A percentile compares a stretch with the other conserved stretches of the same genome.
phyloP scores from a whole-genome alignment of 2,329 filamentous ascomycete species.

The Epichloe festucae region DNA sequence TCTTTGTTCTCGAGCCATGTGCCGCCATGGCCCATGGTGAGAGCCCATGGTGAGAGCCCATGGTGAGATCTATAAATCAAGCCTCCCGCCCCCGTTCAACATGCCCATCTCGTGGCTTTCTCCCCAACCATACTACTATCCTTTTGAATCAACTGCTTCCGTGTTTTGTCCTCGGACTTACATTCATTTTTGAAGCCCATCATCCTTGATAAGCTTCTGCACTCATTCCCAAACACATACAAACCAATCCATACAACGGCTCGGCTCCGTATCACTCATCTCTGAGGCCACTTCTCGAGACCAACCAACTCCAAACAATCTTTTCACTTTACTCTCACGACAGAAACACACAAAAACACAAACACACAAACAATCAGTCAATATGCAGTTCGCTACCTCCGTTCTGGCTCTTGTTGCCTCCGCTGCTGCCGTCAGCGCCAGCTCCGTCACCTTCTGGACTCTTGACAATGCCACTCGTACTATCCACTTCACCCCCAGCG shows the following conservation, averaged over 20 bases:
- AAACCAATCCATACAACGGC: background rate
- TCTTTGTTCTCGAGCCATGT: background rate
- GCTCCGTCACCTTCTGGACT: conserved; percentile 45
- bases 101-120: background rate
- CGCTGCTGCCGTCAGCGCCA: conserved; percentile 29
- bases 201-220: conserved; percentile 2
- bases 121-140: background rate
- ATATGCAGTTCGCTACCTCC: conserved; percentile 40
- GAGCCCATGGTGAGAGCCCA: background rate
- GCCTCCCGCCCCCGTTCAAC: background rate
- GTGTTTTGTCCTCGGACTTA: conserved; percentile 5
- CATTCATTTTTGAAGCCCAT: conserved; percentile 18
- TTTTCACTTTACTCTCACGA: conserved; percentile 3
- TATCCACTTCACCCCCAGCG: conserved; percentile 36
- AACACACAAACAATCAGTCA: conserved; percentile 16
- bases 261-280: background rate
- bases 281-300: background rate
- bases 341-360: background rate
- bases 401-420: conserved; percentile 30
- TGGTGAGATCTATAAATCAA: conserved; percentile 2
- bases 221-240: conserved; percentile 1
- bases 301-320: conserved; percentile 8
- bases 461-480: conserved; percentile 38
- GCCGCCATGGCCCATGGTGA: background rate
- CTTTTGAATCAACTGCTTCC: background rate